Evolutionary conservation across 352 stramenopile genomes (phyloP), one percentile per base, ranked within the genome.

Genomic region (Globisporangium camurandrum): DNA sequence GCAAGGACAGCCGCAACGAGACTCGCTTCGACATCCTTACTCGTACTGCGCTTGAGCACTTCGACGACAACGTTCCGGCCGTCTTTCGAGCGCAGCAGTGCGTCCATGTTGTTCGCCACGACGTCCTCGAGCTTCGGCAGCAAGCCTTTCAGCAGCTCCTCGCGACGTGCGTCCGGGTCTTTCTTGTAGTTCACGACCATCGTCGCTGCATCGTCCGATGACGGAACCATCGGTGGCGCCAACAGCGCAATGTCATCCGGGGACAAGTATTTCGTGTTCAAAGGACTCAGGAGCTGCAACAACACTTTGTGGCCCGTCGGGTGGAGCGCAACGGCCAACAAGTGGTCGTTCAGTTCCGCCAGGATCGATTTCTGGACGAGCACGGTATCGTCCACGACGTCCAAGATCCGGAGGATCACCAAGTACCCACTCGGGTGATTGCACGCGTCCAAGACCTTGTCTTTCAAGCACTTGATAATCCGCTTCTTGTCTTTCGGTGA

Each of bases 381-480:
- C 47, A 96, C 81, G 4, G 86, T 95, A 56, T 96, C 87, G 51
- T 96, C 86, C 5, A 96, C 80, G 1, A 95, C 87, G 41, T 95
- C 86, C 26, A 95, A 63, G 40, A 96, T 73, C 46, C 87, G 81
- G 67, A 91, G 69, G 56, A 96, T 88, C 36, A 95, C 81, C 6
- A 96, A 62, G 68, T 96, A 96, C 12, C 86, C 86, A 50, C 86
- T 93, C 6, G 82, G 86, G 66, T 96, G 86, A 62, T 95, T 95
- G 56, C 72, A 85, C 7, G 87, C 86, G 0, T 93, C 83, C 26
- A 91, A 53, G 27, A 95, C 83, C 62, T 95, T 95, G 65, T 93
- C 86, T 62, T 96, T 96, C 16, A 96, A 66, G 31, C 72, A 66
- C 67, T 95, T 95, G 63, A 96, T 90, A 57, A 96, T 88, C 36